phyloP scores from a whole-genome alignment of 768 basidiomycete genomes.

The Galerina sulciceps region DNA sequence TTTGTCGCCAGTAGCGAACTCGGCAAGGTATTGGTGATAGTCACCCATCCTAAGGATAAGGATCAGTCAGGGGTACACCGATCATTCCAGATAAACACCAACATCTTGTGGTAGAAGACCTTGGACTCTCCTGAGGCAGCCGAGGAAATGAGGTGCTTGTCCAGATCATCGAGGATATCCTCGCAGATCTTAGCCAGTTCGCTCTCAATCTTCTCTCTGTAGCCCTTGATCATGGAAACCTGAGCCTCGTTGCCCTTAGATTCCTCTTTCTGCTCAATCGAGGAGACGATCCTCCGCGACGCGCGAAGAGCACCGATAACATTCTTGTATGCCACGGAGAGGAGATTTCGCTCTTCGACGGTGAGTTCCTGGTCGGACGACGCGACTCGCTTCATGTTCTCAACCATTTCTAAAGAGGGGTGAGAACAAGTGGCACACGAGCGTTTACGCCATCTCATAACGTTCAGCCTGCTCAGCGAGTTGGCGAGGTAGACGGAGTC shows the following conservation, averaged over 20 bases:
- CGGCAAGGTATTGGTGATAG: constrained; percentile 58
- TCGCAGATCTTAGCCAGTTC: constrained; percentile 99
- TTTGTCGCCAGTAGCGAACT: constrained; percentile 97
- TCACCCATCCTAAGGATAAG: no score
- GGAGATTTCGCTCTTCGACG: no score
- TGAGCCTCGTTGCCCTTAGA: no score
- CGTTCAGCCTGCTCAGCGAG: constrained; percentile 99
- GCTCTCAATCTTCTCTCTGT: no score
- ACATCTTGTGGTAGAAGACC: constrained; percentile 99
- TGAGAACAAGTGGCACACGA: constrained; percentile 17
- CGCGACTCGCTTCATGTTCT: constrained; percentile 99
- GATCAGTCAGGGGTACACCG: no score
- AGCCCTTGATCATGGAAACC: no score
- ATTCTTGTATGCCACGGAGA: constrained; percentile 99
- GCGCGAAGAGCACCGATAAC: constrained; percentile 98
- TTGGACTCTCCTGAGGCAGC: constrained; percentile 96
- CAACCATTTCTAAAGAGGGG: constrained; percentile 81
- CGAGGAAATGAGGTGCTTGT: constrained; percentile 97
- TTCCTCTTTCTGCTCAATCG: no score
- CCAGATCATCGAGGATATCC: constrained; percentile 96
- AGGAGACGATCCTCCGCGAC: constrained; percentile 98
- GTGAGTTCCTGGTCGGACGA: no score
- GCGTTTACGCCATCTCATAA: constrained; percentile 60
- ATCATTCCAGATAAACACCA: constrained; percentile 28
- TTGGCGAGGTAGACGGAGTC: constrained; percentile 99